Base-by-base conservation (phyloP, 371 early-diverging fungal genomes). In the Capillidium heterosporum region DNA sequence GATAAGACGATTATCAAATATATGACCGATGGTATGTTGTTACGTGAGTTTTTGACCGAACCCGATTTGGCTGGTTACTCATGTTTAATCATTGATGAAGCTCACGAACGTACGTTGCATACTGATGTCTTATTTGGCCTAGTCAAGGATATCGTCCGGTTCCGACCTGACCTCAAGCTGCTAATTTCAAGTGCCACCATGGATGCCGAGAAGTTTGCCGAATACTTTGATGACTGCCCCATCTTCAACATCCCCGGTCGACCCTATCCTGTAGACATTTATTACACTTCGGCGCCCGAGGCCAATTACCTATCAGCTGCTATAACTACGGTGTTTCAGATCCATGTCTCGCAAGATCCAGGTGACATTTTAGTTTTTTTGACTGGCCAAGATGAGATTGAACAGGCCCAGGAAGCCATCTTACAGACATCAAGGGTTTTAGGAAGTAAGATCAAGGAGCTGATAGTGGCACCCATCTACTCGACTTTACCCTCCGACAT, bases 321-420 rank as follows among this genome's bases (percentile, higher is more conserved):
- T 2, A 87, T 96, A 35, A 85, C 86, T 0, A 94, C 91, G 1
- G 89, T 98, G 28, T 78, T 97, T 69, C 91, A 91, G 56, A 96
- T 99, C 59, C 94, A 98, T 66, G 81, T 89, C 23, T 81, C 91
- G 8, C 89, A 91, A 64, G 80, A 76, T 7, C 74, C 74, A 42
- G 97, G 97, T 43, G 99, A 98, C 64, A 90, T 99, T 48, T 70
- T 99, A 28, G 88, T 99, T 19, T 99, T 99, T 65, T 69, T 99
- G 59, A 96, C 99, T 67, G 98, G 99, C 48, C 96, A 98, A 75
- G 97, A 98, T 49, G 99, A 99, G 69, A 99, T 99, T 61, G 97
- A 98, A 64, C 75, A 75, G 29, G 93, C 87, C 0, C 82, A 89
- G 26, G 92, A 91, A 63, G 78, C 77, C 10, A 68, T 98, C 46